A percentile compares a stretch with the other conserved stretches of the same genome.
Conservation (phyloP, 1,139 yeast species). For the Hansenula sp. region DNA sequence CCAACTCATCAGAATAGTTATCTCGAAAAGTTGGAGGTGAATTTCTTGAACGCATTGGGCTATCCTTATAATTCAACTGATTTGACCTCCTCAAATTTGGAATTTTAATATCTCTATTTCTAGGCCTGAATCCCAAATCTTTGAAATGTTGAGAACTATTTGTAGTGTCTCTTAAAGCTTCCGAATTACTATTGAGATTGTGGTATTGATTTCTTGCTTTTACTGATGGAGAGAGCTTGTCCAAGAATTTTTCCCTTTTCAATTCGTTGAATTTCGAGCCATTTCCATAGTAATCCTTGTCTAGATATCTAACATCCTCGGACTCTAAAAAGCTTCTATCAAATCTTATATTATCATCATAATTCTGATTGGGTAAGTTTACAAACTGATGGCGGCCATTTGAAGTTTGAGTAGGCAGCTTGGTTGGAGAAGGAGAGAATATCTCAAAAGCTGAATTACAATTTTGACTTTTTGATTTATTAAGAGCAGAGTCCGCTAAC, state of each 20-base stretch:
- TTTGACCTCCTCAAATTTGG: background rate
- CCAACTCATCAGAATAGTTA: background rate
- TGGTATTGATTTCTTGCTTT: background rate
- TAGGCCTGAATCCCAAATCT: conserved; percentile 7
- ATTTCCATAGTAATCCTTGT: conserved; percentile 9
- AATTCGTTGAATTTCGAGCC: conserved; percentile 9
- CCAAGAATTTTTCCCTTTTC: conserved; percentile 17
- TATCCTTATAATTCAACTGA: background rate
- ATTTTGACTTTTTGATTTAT: background rate
- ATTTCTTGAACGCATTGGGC: background rate
- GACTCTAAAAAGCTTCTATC: conserved; percentile 12
- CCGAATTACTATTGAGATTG: background rate
- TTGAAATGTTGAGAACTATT: background rate
- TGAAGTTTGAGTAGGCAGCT: background rate
- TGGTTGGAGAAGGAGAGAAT: background rate
- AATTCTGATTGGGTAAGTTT: background rate
- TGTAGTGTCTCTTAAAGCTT: background rate
- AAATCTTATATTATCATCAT: conserved; percentile 2
- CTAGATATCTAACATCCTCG: conserved; percentile 13
- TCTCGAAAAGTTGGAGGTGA: background rate
- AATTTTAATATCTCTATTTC: background rate
- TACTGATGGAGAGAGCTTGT: conserved; percentile 7
- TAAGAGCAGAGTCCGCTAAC: conserved; percentile 1
- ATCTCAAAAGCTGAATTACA: background rate
- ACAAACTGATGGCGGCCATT: background rate